phyloP scores from a whole-genome alignment of 108 stramenopile genomes.

The Stephanodiscus minutulus region DNA sequence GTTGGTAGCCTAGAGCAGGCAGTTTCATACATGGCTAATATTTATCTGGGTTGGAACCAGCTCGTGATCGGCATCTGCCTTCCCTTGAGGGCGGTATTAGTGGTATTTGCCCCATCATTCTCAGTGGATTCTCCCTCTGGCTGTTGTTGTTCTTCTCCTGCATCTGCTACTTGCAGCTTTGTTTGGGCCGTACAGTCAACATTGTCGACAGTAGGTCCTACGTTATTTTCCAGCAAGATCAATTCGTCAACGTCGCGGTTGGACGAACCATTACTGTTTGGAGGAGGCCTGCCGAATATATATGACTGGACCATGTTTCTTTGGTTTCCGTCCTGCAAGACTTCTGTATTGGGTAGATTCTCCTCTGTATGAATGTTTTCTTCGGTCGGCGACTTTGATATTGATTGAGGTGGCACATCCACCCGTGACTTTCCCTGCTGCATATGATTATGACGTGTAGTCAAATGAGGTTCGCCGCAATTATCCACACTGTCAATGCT shows the following conservation, averaged over 20 bases:
- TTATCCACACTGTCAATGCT: slow-evolving; percentile 18
- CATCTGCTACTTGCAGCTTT: background rate
- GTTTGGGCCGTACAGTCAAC: background rate
- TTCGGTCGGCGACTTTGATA: background rate
- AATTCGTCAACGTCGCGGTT: background rate
- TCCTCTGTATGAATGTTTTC: background rate
- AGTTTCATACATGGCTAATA: background rate
- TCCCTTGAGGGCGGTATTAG: slow-evolving; percentile 19
- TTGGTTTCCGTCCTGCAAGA: background rate
- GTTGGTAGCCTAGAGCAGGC: background rate
- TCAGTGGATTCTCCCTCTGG: slow-evolving; percentile 14
- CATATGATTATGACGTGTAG: background rate
- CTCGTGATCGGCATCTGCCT: slow-evolving; percentile 38
- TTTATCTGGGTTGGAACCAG: slow-evolving; percentile 39
- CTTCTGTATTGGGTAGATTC: background rate
- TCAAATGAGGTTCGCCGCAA: too few species aligned
- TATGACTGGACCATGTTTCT: slow-evolving; percentile 28
- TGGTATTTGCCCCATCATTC: background rate
- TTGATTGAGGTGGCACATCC: slow-evolving; percentile 6
- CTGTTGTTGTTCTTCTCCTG: slow-evolving; percentile 3
- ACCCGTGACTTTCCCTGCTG: background rate
- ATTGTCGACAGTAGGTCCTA: background rate
- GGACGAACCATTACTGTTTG: background rate
- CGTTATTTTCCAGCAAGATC: background rate
- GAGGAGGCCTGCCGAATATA: slow-evolving; percentile 40